phyloP scores from a whole-genome alignment of 306 rosid genomes.

The Fagus sylvatica region DNA sequence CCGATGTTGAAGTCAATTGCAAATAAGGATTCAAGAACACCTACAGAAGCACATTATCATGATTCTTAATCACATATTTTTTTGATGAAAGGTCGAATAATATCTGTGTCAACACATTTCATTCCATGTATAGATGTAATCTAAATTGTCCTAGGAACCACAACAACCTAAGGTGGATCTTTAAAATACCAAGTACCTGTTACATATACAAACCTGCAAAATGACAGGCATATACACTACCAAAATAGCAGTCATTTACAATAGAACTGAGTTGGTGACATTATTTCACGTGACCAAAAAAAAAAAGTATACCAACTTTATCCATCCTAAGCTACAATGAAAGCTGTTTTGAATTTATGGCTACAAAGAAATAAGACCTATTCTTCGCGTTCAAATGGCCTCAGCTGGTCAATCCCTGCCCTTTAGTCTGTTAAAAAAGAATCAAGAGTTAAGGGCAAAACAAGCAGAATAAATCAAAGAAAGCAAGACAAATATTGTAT shows the following conservation, averaged over 20 bases:
- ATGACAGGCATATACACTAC: constrained; percentile 16
- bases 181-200: background rate
- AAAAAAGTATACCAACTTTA: constrained; percentile 12
- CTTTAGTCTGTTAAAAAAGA: background rate
- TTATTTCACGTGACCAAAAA: constrained; percentile 17
- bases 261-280: constrained; percentile 4
- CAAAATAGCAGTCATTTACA: constrained; percentile 20
- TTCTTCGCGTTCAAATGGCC: background rate
- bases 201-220: constrained; percentile 33
- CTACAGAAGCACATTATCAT: background rate
- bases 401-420: background rate
- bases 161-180: background rate
- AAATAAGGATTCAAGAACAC: background rate
- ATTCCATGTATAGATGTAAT: background rate
- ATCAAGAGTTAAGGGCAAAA: background rate
- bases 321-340: constrained; percentile 17
- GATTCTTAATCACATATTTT: no score
- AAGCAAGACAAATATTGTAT: background rate
- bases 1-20: background rate
- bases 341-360: constrained; percentile 32
- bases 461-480: background rate
- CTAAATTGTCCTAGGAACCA: background rate
- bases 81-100: background rate
- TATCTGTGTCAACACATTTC: background rate
- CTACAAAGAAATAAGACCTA: constrained; percentile 2